Evolutionary conservation across 345 rosid genomes (phyloP), one percentile per base, ranked within the genome.

Genomic region (Salix koriyanagi): DNA sequence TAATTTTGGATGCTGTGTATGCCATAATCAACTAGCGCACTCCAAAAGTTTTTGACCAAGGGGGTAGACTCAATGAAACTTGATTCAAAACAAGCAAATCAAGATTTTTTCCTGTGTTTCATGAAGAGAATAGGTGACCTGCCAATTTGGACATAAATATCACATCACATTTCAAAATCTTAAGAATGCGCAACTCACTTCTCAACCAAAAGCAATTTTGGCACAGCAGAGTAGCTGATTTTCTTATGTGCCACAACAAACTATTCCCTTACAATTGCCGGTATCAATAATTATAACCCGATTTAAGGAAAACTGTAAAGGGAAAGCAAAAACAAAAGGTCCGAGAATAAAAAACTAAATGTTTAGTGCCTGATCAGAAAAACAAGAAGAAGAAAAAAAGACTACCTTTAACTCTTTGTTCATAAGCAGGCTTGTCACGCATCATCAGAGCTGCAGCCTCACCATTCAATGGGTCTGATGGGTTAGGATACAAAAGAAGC

Each of bases 401-500:
- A 25, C 25, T 67, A 90, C 94, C 92, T 89, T 85, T 89, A 39
- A 89, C 92, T 87, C 82, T 85, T 62, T 70, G 75, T 41, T 91
- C 91, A 82, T 91, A 91, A 67, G 92, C 88, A 30, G 81, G 14
- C 3, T 79, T 84, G 74, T 91, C 90, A 21, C 86, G 85, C 65
- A 75, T 48, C 71, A 34, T 89, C 37, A 96, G 79, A 3, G 95
- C 95, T 84, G 98, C 98, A 80, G 99, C 97, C 75, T 92, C 99
- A n/a, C 94, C 99, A 76, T 96, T 94, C 84, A 96, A 87, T 41
- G 99, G 97, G 78, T 94, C 97, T 1, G 97, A 89, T 64, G 99
- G 95, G 76, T 96, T 96, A 67, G 99, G 98, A 81, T 96, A 92
- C 86, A 93, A 68, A 73, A 96, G 98, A 81, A 96, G 97, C 79